Conservation (phyloP, 768 basidiomycete genomes). For the Mycena haematopus region DNA sequence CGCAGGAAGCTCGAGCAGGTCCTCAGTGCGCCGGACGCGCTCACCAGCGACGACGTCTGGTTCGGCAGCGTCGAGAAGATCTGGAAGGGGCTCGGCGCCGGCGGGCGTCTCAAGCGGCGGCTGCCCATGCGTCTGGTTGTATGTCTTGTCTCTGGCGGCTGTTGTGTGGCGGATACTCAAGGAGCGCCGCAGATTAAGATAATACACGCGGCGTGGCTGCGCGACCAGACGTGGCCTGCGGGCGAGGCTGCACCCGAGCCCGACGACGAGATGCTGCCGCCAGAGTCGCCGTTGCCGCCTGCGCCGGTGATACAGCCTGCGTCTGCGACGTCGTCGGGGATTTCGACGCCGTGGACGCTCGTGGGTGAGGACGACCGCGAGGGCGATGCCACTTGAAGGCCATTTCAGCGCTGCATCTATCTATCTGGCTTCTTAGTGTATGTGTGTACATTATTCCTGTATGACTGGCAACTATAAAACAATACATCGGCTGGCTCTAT, state of each 20-base stretch:
- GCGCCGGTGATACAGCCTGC: constrained; percentile 27
- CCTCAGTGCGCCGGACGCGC: constrained; percentile 52
- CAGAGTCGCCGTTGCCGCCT: constrained; percentile 26
- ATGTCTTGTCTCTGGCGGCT: constrained; percentile 37
- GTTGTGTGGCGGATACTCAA: background rate
- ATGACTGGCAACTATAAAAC: constrained; percentile 16
- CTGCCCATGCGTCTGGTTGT: constrained; percentile 73
- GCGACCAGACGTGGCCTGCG: constrained; percentile 78
- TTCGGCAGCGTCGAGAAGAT: constrained; percentile 60
- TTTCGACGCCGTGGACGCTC: constrained; percentile 36
- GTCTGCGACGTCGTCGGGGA: constrained; percentile 31
- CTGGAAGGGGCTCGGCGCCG: constrained; percentile 66
- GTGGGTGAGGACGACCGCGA: constrained; percentile 15
- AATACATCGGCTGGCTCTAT: constrained; percentile 41
- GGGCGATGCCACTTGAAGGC: background rate
- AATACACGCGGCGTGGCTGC: constrained; percentile 75
- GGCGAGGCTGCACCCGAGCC: constrained; percentile 66
- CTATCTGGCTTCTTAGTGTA: background rate
- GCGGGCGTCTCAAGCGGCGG: constrained; percentile 61
- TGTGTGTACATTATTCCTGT: constrained; percentile 28
- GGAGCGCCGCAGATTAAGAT: constrained; percentile 81
- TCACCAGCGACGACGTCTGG: constrained; percentile 63
- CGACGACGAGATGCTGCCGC: constrained; percentile 53
- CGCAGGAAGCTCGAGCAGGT: constrained; percentile 58
- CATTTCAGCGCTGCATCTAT: background rate